Base-by-base conservation (phyloP, 495 filamentous ascomycete genomes). In the Xanthoparmelia taractica region DNA sequence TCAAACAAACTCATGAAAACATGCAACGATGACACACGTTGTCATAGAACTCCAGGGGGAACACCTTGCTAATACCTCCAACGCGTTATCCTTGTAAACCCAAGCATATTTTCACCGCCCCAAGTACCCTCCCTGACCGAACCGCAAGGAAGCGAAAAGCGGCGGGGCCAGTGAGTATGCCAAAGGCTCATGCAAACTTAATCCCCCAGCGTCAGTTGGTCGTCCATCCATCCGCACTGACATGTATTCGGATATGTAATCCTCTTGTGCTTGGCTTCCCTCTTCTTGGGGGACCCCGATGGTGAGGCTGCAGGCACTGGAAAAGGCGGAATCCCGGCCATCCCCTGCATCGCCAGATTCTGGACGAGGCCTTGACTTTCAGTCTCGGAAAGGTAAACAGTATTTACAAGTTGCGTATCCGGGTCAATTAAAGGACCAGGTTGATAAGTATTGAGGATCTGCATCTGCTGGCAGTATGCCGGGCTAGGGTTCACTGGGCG, bases 401-500 rank as follows among this genome's bases (percentile, higher is more conserved):
- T 79, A 33, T 84, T 73, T 2, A 73, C 73, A 0, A 79, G 73
- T 10, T 75, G 77, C 27, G 76, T 72, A 12, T 41, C 63, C 57
- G 55, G 54, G 65, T 77, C 73, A 4, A 63, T 12, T 20, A 82
- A 69, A 27, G 79, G 75, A 12, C 71, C 69, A 13, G 84, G 69
- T 7, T 69, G 64, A 6, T 79, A 78, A 63, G 83, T 71, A 23
- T 78, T 68, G 43, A 82, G 72, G 27, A 95, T 79, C 67, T 84
- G 76, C 76, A 89, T 87, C 68, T 91, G 85, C 56, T 89, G 82
- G 73, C 91, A 96, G 66, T 84, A 84, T 4, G 87, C 83, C 58
- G 74, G 60, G 54, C 58, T 68, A 54, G 67, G 74, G 27, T 70
- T 74, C 61, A 66, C 66, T 64, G 61, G 77, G 67, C 90, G 82